phyloP scores from a whole-genome alignment of 2,329 filamentous ascomycete species.

The Trichothecium roseum region DNA sequence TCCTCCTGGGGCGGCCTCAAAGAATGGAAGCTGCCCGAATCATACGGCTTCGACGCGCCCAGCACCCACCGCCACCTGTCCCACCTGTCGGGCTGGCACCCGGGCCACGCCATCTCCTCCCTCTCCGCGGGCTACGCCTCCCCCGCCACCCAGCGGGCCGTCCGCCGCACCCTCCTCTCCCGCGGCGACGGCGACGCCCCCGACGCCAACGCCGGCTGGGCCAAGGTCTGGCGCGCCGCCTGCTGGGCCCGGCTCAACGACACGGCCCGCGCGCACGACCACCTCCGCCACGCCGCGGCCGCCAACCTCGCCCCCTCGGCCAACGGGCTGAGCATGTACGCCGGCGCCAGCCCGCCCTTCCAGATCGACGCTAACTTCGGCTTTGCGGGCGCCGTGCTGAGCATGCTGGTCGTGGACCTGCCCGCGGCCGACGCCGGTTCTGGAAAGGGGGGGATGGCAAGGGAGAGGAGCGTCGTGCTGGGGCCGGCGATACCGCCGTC shows the following conservation, averaged over 20 bases:
- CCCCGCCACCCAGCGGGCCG: slow-evolving; percentile 34
- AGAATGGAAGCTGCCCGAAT: slow-evolving; percentile 23
- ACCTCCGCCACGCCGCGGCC: slow-evolving; percentile 35
- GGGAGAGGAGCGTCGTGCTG: slow-evolving; percentile 29
- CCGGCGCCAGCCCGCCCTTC: slow-evolving; percentile 33
- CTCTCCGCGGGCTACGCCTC: slow-evolving; percentile 18
- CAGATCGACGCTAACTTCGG: slow-evolving; percentile 53
- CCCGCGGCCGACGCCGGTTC: slow-evolving; percentile 13
- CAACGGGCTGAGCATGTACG: slow-evolving; percentile 43
- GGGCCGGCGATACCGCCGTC: slow-evolving; percentile 34
- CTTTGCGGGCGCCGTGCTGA: slow-evolving; percentile 34
- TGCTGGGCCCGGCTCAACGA: slow-evolving; percentile 46
- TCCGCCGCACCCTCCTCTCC: slow-evolving; percentile 31
- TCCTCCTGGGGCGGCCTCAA: slow-evolving; percentile 19
- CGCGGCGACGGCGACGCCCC: slow-evolving; percentile 33
- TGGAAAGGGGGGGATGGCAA: no score
- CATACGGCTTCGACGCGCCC: slow-evolving; percentile 14
- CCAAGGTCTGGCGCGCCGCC: slow-evolving; percentile 45
- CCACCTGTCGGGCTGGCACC: slow-evolving; percentile 45
- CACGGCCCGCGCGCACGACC: slow-evolving; percentile 34
- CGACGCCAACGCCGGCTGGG: slow-evolving; percentile 46
- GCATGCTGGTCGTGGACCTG: slow-evolving; percentile 42
- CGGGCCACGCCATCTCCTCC: slow-evolving; percentile 37
- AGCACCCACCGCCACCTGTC: slow-evolving; percentile 33
- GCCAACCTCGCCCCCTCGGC: slow-evolving; percentile 37